These are phyloP conservation scores for Stropharia rugosoannulata DNA, from an alignment of 768 basidiomycete genomes.

Conservation along the genomic window DNA sequence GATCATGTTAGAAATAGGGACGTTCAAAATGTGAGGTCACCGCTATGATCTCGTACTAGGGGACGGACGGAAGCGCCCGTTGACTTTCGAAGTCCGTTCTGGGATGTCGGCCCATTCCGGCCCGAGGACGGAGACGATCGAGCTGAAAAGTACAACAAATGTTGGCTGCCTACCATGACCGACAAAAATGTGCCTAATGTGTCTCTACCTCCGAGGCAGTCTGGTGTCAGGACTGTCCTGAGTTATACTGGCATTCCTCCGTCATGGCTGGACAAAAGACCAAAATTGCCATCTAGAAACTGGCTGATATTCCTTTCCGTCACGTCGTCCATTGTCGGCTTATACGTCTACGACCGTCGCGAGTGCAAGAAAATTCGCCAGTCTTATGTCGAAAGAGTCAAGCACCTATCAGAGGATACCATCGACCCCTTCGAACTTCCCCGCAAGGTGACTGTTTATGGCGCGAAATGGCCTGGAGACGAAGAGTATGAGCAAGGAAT, in stretches of 20 bases:
- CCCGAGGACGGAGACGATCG: too few species aligned
- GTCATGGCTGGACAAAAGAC: constrained; percentile 82
- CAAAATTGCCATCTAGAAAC: constrained; percentile 86
- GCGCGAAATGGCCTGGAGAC: constrained; percentile 91
- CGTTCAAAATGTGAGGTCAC: too few species aligned
- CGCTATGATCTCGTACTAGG: too few species aligned
- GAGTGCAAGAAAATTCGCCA: constrained; percentile 78
- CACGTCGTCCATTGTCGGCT: constrained; percentile 66
- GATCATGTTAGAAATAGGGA: too few species aligned
- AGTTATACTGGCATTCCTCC: constrained; percentile 68
- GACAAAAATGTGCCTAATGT: constrained; percentile 17
- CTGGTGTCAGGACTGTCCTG: constrained; percentile 63
- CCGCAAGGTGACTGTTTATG: constrained; percentile 84
- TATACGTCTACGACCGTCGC: constrained; percentile 84
- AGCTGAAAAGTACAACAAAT: too few species aligned
- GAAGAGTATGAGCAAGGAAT: constrained; percentile 84
- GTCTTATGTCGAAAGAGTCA: constrained; percentile 78
- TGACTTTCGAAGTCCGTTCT: too few species aligned
- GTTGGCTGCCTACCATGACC: constrained; percentile 2
- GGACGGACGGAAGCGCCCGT: too few species aligned
- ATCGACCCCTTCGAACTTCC: constrained; percentile 63
- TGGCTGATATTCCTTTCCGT: constrained; percentile 91
- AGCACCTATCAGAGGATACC: constrained; percentile 69
- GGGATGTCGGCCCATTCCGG: too few species aligned
- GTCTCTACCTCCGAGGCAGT: constrained; percentile 28